phyloP scores from a whole-genome alignment of 2,329 filamentous ascomycete species.

The Boeremia exigua region DNA sequence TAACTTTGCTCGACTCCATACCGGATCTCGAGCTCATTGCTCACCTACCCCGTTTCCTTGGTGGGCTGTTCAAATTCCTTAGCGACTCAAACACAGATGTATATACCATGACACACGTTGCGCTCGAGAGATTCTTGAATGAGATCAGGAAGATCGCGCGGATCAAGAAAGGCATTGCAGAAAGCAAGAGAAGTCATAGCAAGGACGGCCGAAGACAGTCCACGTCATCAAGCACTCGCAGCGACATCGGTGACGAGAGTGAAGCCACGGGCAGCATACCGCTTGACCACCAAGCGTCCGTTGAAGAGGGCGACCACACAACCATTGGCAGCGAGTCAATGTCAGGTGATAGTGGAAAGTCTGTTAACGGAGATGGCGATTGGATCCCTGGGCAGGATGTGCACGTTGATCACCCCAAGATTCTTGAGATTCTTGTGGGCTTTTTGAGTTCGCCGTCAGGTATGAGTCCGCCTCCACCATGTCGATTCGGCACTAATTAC shows the following conservation, averaged over 20 bases:
- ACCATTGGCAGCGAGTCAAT: conserved; percentile 45
- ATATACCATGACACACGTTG: conserved; percentile 88
- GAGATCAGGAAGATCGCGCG: conserved; percentile 95
- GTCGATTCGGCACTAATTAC: conserved; percentile 22
- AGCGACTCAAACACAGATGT: conserved; percentile 92
- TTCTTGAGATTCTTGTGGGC: conserved; percentile 87
- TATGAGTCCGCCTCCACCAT: conserved; percentile 49
- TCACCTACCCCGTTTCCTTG: conserved; percentile 89
- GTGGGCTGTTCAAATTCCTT: conserved; percentile 87
- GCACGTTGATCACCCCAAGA: conserved; percentile 88
- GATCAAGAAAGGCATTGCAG: conserved; percentile 88
- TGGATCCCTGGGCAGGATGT: conserved; percentile 98
- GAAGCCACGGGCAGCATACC: conserved; percentile 65
- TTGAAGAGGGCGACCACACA: conserved; percentile 59
- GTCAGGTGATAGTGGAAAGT: conserved; percentile 46
- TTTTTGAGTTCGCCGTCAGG: conserved; percentile 84
- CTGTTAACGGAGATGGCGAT: conserved; percentile 75
- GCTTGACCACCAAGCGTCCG: conserved; percentile 51
- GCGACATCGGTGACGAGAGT: conserved; percentile 38
- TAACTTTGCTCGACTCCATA: conserved; percentile 92
- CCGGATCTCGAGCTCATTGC: conserved; percentile 94
- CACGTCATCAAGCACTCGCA: conserved; percentile 63
- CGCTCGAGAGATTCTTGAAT: conserved; percentile 85
- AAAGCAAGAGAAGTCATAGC: conserved; percentile 75
- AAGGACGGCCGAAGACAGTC: conserved; percentile 73